Evolutionary conservation across 2,329 filamentous ascomycete genomes (phyloP).

Genomic region (Fusarium drepaniforme): DNA sequence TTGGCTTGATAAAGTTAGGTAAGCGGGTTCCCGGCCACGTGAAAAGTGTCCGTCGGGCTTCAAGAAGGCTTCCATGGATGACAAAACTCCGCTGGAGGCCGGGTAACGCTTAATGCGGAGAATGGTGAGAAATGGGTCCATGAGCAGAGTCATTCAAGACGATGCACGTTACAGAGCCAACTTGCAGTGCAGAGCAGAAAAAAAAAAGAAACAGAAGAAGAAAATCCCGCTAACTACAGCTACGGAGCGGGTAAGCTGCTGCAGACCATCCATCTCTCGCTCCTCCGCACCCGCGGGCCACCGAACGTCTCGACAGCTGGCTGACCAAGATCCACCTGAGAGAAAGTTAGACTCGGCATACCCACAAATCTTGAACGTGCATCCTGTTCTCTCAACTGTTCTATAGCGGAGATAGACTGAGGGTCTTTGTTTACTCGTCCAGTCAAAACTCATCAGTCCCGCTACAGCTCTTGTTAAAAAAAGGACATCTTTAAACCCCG

Average conservation of each 20-base stretch:
- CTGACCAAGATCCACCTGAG: neutral
- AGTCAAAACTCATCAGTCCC: neutral
- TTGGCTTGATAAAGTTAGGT: neutral
- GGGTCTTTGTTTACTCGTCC: neutral
- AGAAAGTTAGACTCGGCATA: neutral
- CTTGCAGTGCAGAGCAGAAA: neutral
- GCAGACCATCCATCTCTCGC: neutral
- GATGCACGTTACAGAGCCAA: neutral
- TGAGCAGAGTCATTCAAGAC: neutral
- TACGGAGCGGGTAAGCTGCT: neutral
- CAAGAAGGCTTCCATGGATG: neutral
- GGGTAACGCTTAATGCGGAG: neutral
- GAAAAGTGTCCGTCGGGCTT: slow-evolving; percentile 6
- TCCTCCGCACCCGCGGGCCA: slow-evolving; percentile 20
- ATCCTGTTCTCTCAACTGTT: neutral
- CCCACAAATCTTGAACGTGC: slow-evolving; percentile 2
- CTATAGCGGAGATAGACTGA: neutral
- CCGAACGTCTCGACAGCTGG: neutral
- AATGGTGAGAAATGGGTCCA: neutral
- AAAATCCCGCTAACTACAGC: neutral
- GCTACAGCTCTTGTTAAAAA: neutral
- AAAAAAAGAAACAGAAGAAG: neutral
- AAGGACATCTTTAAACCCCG: neutral
- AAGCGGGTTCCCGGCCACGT: neutral
- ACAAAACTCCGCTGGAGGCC: slow-evolving; percentile 2